Evolutionary conservation across 2,329 filamentous ascomycete species (phyloP).

Genomic region (Rhexocercosporidium sp.): DNA sequence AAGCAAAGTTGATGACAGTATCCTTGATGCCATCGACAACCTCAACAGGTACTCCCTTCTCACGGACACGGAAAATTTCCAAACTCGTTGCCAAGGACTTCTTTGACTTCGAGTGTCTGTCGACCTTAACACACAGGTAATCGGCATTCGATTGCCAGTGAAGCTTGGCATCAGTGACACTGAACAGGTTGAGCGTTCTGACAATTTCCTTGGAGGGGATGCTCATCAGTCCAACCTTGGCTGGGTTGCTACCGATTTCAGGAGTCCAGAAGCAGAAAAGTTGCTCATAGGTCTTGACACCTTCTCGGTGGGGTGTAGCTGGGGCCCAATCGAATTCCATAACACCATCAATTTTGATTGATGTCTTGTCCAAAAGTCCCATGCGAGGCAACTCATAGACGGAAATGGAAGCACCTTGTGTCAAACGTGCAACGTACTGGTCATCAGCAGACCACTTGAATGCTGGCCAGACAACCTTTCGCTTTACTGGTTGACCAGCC

Average conservation of each 20-base stretch:
- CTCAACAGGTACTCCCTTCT: constrained; percentile 98
- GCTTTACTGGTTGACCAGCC: constrained; percentile 73
- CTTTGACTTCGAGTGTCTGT: constrained; percentile 98
- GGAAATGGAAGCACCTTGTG: constrained; percentile 85
- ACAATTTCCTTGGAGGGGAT: constrained; percentile 94
- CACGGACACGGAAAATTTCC: constrained; percentile 95
- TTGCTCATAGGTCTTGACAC: constrained; percentile 91
- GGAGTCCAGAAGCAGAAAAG: constrained; percentile 99
- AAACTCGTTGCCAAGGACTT: constrained; percentile 96
- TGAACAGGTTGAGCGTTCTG: constrained; percentile 95
- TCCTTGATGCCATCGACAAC: constrained; percentile 98
- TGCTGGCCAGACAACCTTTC: constrained; percentile 96
- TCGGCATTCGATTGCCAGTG: constrained; percentile 97
- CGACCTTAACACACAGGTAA: constrained; percentile 98
- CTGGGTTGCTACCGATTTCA: constrained; percentile 96
- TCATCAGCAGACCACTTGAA: constrained; percentile 99
- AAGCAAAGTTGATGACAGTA: constrained; percentile 98
- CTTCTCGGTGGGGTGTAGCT: constrained; percentile 78
- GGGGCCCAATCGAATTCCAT: constrained; percentile 99
- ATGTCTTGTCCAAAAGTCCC: constrained; percentile 87
- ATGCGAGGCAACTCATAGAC: constrained; percentile 89
- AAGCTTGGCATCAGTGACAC: constrained; percentile 94
- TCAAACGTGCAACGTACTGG: constrained; percentile 94
- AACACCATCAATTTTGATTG: constrained; percentile 94
- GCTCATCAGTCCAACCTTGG: constrained; percentile 95